phyloP scores from a whole-genome alignment of 208 protist genomes.

The Wallacemonas sp. region DNA sequence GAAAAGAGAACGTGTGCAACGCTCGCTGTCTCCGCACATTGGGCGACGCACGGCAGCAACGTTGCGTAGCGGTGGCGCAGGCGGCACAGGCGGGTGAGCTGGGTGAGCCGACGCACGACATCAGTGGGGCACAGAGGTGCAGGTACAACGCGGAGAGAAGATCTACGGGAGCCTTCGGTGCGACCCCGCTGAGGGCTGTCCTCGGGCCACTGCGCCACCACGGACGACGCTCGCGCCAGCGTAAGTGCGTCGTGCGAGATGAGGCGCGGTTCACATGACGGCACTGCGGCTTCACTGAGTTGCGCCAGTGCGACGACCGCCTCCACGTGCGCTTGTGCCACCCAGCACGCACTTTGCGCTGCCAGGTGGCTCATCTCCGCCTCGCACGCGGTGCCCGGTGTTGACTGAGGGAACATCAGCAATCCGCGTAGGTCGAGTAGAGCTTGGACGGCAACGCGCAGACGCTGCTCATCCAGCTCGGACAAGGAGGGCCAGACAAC shows the following conservation, averaged over 20 bases:
- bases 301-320: slow-evolving; percentile 40
- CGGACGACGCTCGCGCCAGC: neutral
- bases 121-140: slow-evolving; percentile 25
- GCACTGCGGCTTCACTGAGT: slow-evolving; percentile 61
- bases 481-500: neutral
- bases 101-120: slow-evolving; percentile 32
- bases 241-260: neutral
- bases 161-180: no score
- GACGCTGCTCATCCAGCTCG: slow-evolving; percentile 15
- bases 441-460: slow-evolving; percentile 33
- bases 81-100: slow-evolving; percentile 45
- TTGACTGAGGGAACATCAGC: slow-evolving; percentile 12
- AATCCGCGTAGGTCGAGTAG: slow-evolving; percentile 27
- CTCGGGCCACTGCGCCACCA: neutral
- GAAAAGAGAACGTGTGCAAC: slow-evolving; percentile 28
- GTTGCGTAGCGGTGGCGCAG: slow-evolving; percentile 29
- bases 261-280: slow-evolving; percentile 43
- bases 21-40: slow-evolving; percentile 15
- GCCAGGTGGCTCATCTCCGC: neutral
- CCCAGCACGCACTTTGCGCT: slow-evolving; percentile 8
- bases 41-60: slow-evolving; percentile 34
- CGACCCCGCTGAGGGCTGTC: no score
- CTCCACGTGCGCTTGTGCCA: neutral
- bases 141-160: slow-evolving; percentile 9
- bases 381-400: neutral